Evolutionary conservation across 768 basidiomycete genomes (phyloP).

Genomic region (Gloeophyllum trabeum): DNA sequence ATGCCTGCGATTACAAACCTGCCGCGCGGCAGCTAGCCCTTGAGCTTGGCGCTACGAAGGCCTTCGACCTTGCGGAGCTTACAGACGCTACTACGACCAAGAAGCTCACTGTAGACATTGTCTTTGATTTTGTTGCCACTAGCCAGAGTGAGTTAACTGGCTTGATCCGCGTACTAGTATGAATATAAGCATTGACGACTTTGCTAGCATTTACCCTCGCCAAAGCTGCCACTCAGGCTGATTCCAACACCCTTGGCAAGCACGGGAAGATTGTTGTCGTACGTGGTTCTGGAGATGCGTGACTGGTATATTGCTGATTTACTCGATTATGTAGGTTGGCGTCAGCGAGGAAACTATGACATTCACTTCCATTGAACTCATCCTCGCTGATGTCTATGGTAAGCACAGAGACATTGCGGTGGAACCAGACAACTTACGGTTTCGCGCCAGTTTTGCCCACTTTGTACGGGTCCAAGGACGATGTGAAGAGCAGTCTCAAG

Average conservation of each 20-base stretch:
- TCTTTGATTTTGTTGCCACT: constrained; percentile 13
- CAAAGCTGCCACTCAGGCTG: too few relatives aligned
- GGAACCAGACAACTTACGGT: not conserved
- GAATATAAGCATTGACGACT: too few relatives aligned
- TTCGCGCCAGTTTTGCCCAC: not conserved
- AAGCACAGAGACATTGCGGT: not conserved
- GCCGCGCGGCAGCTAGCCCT: constrained; percentile 11
- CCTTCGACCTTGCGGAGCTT: constrained; percentile 10
- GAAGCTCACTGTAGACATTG: constrained; percentile 11
- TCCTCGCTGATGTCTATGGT: not conserved
- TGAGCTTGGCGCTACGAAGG: constrained; percentile 12
- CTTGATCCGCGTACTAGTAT: too few relatives aligned
- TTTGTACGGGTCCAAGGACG: not conserved
- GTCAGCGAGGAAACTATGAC: not conserved
- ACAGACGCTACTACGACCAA: constrained; percentile 3
- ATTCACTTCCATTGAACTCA: not conserved
- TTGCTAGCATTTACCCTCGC: too few relatives aligned
- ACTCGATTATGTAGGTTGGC: not conserved
- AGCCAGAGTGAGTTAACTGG: constrained; percentile 11
- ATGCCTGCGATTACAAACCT: constrained; percentile 12
- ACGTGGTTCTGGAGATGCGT: not conserved
- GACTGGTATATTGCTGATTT: not conserved
- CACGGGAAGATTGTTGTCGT: not conserved
- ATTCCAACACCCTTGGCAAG: too few relatives aligned
- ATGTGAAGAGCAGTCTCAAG: not conserved